A percentile compares a stretch with the other conserved stretches of the same genome.
Evolutionary conservation across 768 basidiomycete species (phyloP).

Genomic region (Kwoniella dejecticola): DNA sequence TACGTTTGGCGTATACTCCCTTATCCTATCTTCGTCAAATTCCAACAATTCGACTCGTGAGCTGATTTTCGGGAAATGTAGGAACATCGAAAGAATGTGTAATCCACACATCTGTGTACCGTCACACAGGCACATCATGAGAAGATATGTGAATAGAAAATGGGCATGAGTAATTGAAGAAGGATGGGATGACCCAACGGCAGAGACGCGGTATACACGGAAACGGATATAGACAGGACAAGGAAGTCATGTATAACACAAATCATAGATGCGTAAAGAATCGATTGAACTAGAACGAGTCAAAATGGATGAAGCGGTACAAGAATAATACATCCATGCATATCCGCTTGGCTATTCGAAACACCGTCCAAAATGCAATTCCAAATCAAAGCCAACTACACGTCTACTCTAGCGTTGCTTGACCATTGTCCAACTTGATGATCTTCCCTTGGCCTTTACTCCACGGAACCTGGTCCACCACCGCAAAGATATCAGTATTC

Average conservation of each 20-base stretch:
- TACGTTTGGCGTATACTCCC: conserved; percentile 41
- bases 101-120: neutral
- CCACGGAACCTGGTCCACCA: conserved; percentile 74
- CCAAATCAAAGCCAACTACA: no score
- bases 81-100: conserved; percentile 30
- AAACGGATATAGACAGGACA: no score
- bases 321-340: neutral
- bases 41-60: no score
- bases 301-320: neutral
- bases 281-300: no score
- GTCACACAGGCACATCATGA: no score
- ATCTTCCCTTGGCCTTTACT: conserved; percentile 60
- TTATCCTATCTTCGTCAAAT: neutral
- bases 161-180: neutral
- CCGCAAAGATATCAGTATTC: no score
- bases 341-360: neutral
- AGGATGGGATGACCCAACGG: no score
- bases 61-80: neutral
- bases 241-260: no score
- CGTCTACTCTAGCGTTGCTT: conserved; percentile 29
- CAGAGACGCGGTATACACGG: no score
- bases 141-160: no score
- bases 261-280: no score
- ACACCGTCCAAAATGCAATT: neutral
- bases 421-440: conserved; percentile 56